Percentiles rank a stretch among this genome's conserved stretches.
These are phyloP conservation scores for Irpex sp. DNA, from an alignment of 1,284 basidiomycete genomes.

Conservation along the genomic window DNA sequence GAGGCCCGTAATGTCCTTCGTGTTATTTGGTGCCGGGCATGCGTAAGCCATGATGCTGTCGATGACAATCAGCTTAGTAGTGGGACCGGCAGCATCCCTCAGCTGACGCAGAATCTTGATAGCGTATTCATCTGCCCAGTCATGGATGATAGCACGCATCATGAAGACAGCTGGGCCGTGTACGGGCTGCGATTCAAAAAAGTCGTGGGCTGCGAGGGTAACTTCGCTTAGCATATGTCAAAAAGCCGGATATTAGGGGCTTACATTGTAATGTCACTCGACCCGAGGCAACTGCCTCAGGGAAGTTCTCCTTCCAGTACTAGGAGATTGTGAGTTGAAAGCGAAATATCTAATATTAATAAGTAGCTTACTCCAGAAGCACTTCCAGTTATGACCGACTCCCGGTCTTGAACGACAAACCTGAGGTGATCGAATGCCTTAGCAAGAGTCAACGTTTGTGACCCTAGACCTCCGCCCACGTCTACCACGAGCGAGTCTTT, in stretches of 20 bases:
- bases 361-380: conserved; percentile 12
- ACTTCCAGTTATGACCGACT: conserved; percentile 11
- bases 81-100: conserved; percentile 17
- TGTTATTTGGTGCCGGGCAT: not conserved
- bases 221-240: not conserved
- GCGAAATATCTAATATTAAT: not conserved
- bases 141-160: conserved; percentile 24
- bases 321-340: not conserved
- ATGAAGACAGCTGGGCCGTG: conserved; percentile 23
- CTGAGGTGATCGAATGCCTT: conserved; percentile 19
- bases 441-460: conserved; percentile 17
- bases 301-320: conserved; percentile 10
- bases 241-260: not conserved
- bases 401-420: conserved; percentile 30
- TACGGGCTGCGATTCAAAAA: conserved; percentile 28
- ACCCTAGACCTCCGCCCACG: conserved; percentile 24
- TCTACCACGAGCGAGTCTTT: conserved; percentile 15
- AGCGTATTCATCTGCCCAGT: conserved; percentile 22
- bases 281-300: conserved; percentile 6
- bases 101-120: conserved; percentile 23
- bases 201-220: conserved; percentile 20
- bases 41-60: conserved; percentile 10
- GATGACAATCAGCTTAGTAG: conserved; percentile 11
- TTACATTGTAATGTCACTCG: conserved; percentile 13
- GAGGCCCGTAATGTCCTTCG: conserved; percentile 5